A percentile compares a stretch with the other conserved stretches of the same genome.
These are phyloP conservation scores for Lepidium campestre DNA, from an alignment of 441 rosid genomes.

Conservation along the genomic window DNA sequence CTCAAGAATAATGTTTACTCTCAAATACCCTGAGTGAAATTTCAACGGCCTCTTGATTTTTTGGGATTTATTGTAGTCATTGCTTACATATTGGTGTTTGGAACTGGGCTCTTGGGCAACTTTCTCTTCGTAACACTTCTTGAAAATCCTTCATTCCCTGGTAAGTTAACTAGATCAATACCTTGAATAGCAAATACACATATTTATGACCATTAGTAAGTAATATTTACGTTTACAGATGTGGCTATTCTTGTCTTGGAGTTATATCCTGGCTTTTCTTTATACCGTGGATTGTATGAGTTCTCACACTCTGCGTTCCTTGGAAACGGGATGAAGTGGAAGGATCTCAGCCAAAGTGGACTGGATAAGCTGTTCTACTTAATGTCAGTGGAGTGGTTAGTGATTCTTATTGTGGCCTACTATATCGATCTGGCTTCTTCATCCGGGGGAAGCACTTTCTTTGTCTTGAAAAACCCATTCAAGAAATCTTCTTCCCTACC, in stretches of 20 bases:
- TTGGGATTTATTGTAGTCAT: slow-evolving; percentile 46
- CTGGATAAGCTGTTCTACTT: slow-evolving; percentile 56
- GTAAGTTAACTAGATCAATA: slow-evolving; percentile 38
- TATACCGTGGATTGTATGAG: slow-evolving; percentile 83
- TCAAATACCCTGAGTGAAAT: not conserved
- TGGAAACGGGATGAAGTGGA: slow-evolving; percentile 76
- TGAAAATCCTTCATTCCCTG: slow-evolving; percentile 60
- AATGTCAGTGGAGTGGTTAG: slow-evolving; percentile 67
- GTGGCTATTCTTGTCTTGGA: slow-evolving; percentile 56
- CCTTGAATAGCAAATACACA: not conserved
- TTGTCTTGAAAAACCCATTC: slow-evolving; percentile 40
- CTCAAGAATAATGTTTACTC: not conserved
- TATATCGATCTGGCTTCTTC: slow-evolving; percentile 56
- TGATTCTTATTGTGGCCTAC: slow-evolving; percentile 54
- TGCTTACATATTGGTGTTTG: slow-evolving; percentile 59
- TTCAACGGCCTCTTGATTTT: no score
- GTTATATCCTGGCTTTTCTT: slow-evolving; percentile 81
- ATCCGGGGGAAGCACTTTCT: slow-evolving; percentile 48
- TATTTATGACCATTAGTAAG: not conserved
- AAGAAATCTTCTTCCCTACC: slow-evolving; percentile 34
- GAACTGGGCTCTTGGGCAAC: slow-evolving; percentile 69
- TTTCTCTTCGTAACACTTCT: slow-evolving; percentile 59
- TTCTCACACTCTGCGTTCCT: slow-evolving; percentile 48
- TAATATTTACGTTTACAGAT: slow-evolving; percentile 19
- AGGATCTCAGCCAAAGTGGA: slow-evolving; percentile 49